These are phyloP conservation scores for Arabidopsis suecica DNA, from an alignment of 345 rosid genomes.

Conservation along the genomic window DNA sequence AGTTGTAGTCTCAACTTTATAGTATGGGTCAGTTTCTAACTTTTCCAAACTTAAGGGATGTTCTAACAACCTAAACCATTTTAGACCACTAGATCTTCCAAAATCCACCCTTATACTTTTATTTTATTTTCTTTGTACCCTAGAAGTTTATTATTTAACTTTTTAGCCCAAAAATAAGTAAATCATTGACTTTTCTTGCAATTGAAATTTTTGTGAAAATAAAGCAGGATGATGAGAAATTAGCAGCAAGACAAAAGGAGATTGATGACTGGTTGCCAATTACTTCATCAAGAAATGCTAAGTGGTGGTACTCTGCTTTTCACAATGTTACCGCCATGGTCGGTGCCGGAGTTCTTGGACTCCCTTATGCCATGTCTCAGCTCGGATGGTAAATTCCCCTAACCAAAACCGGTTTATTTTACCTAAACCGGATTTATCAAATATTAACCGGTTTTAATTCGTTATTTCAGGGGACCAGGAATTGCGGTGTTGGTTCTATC, in stretches of 20 bases:
- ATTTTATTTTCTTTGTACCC: background rate
- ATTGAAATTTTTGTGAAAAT: background rate
- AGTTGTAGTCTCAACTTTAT: background rate
- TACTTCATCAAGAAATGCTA: constrained; percentile 74
- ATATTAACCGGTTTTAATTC: background rate
- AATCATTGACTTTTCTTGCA: background rate
- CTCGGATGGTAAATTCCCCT: constrained; percentile 62
- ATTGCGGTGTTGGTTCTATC: constrained; percentile 33
- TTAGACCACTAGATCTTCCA: constrained; percentile 23
- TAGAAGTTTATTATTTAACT: background rate
- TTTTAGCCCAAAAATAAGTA: background rate
- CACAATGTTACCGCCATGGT: constrained; percentile 95
- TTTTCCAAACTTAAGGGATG: constrained; percentile 8
- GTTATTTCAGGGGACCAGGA: constrained; percentile 41
- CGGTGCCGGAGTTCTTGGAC: constrained; percentile 82
- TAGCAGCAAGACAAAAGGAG: constrained; percentile 53
- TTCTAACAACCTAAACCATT: constrained; percentile 24
- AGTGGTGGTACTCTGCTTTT: constrained; percentile 86
- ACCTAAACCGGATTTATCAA: background rate
- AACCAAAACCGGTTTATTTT: background rate
- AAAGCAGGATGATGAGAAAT: constrained; percentile 40
- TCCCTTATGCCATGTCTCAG: constrained; percentile 76
- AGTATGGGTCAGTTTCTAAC: background rate
- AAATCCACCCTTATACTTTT: background rate
- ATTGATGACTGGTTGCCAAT: constrained; percentile 75